These are phyloP conservation scores for Hypoxylon sp. DNA, from an alignment of 2,329 filamentous ascomycete species.

Conservation along the genomic window DNA sequence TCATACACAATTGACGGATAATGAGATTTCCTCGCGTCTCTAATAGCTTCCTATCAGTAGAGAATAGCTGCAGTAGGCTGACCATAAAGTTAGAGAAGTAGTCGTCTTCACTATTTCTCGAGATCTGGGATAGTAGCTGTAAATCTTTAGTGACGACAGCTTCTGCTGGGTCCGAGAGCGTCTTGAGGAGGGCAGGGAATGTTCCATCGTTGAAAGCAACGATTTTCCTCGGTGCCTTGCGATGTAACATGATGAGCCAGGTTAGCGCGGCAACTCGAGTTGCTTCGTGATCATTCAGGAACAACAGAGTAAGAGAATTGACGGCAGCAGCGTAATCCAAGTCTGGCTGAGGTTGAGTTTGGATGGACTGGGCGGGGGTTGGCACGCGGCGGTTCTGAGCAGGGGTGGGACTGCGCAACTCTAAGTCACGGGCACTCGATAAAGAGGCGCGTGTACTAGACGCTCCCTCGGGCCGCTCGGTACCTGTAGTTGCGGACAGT, in stretches of 20 bases:
- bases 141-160: constrained; percentile 96
- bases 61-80: constrained; percentile 93
- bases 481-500: constrained; percentile 58
- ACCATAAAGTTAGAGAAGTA: constrained; percentile 99
- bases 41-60: constrained; percentile 89
- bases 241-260: constrained; percentile 98
- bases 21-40: constrained; percentile 96
- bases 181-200: constrained; percentile 95
- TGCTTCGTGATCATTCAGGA: constrained; percentile 96
- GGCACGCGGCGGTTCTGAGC: constrained; percentile 64
- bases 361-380: constrained; percentile 60
- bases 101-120: constrained; percentile 94
- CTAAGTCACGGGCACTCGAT: constrained; percentile 68
- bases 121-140: constrained; percentile 94
- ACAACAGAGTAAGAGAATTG: constrained; percentile 90
- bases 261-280: constrained; percentile 93
- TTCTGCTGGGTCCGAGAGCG: constrained; percentile 93
- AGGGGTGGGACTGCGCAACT: constrained; percentile 67
- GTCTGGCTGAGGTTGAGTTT: constrained; percentile 71
- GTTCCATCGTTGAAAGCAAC: constrained; percentile 97
- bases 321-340: constrained; percentile 98
- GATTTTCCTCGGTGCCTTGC: constrained; percentile 93
- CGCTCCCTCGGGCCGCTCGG: constrained; percentile 63
- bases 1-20: constrained; percentile 93
- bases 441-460: constrained; percentile 67